phyloP scores from a whole-genome alignment of 768 basidiomycete species.

The Calocybe indica region DNA sequence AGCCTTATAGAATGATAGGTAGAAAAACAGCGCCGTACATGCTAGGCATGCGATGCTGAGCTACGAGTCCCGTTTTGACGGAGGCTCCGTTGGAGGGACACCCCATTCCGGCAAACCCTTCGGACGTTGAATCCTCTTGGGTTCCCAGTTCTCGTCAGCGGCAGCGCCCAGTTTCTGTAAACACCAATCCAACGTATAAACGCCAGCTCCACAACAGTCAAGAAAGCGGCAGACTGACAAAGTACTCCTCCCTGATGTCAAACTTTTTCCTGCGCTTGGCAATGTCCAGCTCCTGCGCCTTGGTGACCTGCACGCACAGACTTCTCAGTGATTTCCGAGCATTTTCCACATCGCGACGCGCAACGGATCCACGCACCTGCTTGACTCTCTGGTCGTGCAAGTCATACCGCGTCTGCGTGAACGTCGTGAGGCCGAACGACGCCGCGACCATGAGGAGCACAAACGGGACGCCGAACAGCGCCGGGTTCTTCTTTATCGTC shows the following conservation, averaged over 20 bases:
- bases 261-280: slow-evolving; percentile 70
- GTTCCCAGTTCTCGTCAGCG: slow-evolving; percentile 77
- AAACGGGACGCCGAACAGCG: slow-evolving; percentile 84
- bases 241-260: slow-evolving; percentile 95
- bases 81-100: slow-evolving; percentile 61
- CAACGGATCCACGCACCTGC: slow-evolving; percentile 35
- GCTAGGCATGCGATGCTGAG: no score
- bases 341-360: neutral
- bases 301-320: slow-evolving; percentile 43
- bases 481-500: slow-evolving; percentile 53
- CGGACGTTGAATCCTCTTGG: slow-evolving; percentile 76
- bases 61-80: slow-evolving; percentile 4
- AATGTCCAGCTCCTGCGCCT: slow-evolving; percentile 74
- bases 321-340: neutral
- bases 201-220: neutral
- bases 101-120: slow-evolving; percentile 94
- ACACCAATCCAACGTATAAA: neutral
- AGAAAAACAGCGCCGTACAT: no score
- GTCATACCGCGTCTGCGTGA: slow-evolving; percentile 92
- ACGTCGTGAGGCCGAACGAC: slow-evolving; percentile 73
- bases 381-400: slow-evolving; percentile 75
- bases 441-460: slow-evolving; percentile 78
- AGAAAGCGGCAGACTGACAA: slow-evolving; percentile 48
- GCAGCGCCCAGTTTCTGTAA: slow-evolving; percentile 58
- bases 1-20: no score